Conservation (phyloP, 2,329 filamentous ascomycete species). For the Emmonsia crescens region DNA sequence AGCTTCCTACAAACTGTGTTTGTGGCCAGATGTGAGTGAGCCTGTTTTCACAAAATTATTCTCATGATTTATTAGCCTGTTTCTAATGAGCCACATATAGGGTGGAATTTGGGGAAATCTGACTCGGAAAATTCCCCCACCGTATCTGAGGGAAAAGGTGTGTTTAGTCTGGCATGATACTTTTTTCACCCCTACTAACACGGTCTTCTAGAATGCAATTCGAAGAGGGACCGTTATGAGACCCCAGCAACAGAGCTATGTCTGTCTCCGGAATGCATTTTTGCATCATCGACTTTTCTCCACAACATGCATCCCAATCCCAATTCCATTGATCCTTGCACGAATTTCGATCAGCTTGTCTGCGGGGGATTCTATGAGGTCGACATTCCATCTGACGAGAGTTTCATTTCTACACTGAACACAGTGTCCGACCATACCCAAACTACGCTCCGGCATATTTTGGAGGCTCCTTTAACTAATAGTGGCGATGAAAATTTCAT, state of each 20-base stretch:
- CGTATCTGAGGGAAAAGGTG: neutral
- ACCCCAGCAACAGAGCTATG: constrained; percentile 29
- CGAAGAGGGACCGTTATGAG: neutral
- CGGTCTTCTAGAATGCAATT: neutral
- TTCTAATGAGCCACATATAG: neutral
- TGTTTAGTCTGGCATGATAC: no score
- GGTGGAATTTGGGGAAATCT: neutral
- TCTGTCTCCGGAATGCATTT: constrained; percentile 50
- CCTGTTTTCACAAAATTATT: neutral
- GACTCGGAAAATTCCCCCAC: neutral
- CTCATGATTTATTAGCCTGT: neutral
- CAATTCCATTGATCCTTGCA: constrained; percentile 54
- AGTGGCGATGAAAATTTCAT: constrained; percentile 44
- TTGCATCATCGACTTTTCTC: constrained; percentile 52
- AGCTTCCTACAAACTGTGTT: neutral
- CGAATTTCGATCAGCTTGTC: constrained; percentile 56
- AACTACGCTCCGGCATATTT: neutral
- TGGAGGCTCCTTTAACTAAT: neutral
- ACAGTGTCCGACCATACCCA: constrained; percentile 51
- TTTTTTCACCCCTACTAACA: neutral
- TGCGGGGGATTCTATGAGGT: constrained; percentile 58
- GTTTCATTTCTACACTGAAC: constrained; percentile 48
- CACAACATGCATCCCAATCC: constrained; percentile 53
- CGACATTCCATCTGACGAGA: constrained; percentile 55
- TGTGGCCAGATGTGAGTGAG: neutral